Conservation (phyloP, 805 yeast species). For the Saccharomycopsis synnaedendra region DNA sequence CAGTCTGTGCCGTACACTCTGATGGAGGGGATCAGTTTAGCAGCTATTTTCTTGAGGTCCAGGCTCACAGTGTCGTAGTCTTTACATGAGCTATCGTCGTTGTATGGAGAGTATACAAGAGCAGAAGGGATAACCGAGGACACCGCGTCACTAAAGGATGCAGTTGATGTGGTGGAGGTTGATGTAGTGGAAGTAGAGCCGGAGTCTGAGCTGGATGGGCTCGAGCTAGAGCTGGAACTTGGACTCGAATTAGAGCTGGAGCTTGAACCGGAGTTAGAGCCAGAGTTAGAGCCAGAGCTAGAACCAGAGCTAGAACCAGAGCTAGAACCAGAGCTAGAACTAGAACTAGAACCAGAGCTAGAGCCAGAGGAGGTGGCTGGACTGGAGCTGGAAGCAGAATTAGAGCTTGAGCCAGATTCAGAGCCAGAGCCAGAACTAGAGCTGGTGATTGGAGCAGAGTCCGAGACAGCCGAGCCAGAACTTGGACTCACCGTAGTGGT, state of each 20-base stretch:
- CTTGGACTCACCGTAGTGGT: not conserved
- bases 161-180: not conserved
- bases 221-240: constrained; percentile 9
- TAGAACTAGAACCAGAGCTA: not conserved
- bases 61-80: constrained; percentile 35
- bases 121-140: constrained; percentile 36
- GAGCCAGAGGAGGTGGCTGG: constrained; percentile 16
- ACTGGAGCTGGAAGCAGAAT: not conserved
- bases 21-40: constrained; percentile 52
- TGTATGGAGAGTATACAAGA: constrained; percentile 73
- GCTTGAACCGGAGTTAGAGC: constrained; percentile 14
- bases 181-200: constrained; percentile 11
- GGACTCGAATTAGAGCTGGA: constrained; percentile 10
- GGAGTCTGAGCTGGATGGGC: constrained; percentile 7
- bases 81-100: constrained; percentile 58
- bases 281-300: constrained; percentile 11
- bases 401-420: not conserved
- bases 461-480: not conserved
- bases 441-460: not conserved
- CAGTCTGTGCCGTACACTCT: constrained; percentile 89
- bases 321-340: constrained; percentile 17
- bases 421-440: not conserved
- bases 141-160: constrained; percentile 15
- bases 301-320: constrained; percentile 20
- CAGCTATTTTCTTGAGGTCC: constrained; percentile 48